These are phyloP conservation scores for Trichoderma gracile DNA, from an alignment of 2,329 filamentous ascomycete genomes.

Conservation along the genomic window DNA sequence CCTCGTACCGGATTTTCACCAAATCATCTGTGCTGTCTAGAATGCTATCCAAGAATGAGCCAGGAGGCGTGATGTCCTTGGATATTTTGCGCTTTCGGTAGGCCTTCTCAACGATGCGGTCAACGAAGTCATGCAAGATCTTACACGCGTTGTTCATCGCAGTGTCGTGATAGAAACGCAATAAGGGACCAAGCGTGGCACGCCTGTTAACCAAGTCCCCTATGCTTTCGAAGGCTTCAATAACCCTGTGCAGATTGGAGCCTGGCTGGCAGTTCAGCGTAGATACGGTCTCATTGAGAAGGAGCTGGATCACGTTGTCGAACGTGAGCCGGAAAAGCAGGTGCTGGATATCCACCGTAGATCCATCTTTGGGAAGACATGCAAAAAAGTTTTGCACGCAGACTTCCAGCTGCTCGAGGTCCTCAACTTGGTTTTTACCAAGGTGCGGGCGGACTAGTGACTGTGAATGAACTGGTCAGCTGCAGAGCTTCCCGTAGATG, in stretches of 20 bases:
- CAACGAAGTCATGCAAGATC: not conserved
- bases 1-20: not conserved
- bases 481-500: not conserved
- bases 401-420: not conserved
- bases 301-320: not conserved
- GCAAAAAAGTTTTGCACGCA: conserved; percentile 1
- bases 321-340: conserved; percentile 4
- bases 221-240: not conserved
- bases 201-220: conserved; percentile 11
- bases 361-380: not conserved
- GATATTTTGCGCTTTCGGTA: not conserved
- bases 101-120: not conserved
- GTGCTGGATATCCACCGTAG: conserved; percentile 1
- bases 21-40: conserved; percentile 5
- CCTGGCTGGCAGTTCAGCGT: not conserved
- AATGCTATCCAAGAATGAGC: not conserved
- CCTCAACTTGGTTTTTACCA: not conserved
- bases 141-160: not conserved
- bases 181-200: not conserved
- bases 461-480: not conserved
- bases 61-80: no score
- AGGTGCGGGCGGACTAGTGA: conserved; percentile 2
- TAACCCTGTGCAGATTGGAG: not conserved
- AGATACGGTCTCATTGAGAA: not conserved
- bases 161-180: not conserved